These are phyloP conservation scores for Scedosporium aurantiacum DNA, from an alignment of 2,329 filamentous ascomycete species.

Conservation along the genomic window DNA sequence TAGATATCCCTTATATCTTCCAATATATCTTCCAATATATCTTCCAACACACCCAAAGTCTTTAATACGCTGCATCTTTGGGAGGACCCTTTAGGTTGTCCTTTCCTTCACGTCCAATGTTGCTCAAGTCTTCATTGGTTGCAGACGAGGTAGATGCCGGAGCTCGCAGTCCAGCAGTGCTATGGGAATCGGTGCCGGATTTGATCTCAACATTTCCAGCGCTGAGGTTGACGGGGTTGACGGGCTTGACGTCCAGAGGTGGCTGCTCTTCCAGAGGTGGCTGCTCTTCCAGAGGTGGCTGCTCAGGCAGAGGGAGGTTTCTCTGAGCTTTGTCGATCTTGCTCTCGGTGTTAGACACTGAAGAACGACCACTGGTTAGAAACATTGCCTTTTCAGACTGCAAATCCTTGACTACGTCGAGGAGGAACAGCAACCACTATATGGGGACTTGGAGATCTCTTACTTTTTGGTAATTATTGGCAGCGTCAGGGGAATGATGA, in stretches of 20 bases:
- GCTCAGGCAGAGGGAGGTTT: slow-evolving; percentile 69
- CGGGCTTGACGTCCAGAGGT: slow-evolving; percentile 54
- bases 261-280: slow-evolving; percentile 71
- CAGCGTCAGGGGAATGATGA: too few species aligned
- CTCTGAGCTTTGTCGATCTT: slow-evolving; percentile 57
- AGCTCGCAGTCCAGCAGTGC: slow-evolving; percentile 42
- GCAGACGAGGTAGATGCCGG: slow-evolving; percentile 40
- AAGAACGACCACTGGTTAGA: neutral
- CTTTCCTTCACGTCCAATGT: slow-evolving; percentile 52
- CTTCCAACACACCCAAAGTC: too few species aligned
- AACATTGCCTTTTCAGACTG: neutral
- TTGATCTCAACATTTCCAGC: slow-evolving; percentile 45
- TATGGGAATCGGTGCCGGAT: slow-evolving; percentile 37
- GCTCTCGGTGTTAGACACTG: slow-evolving; percentile 39
- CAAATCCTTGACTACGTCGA: too few species aligned
- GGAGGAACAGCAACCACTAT: too few species aligned
- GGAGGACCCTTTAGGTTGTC: slow-evolving; percentile 32
- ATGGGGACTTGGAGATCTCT: too few species aligned
- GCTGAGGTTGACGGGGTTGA: slow-evolving; percentile 62
- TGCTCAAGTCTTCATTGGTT: slow-evolving; percentile 42
- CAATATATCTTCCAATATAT: too few species aligned
- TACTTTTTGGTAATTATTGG: too few species aligned
- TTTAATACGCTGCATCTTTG: neutral
- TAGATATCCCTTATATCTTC: too few species aligned
- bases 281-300: slow-evolving; percentile 67